phyloP scores from a whole-genome alignment of 352 stramenopile species.

The Globisporangium mamillatum region DNA sequence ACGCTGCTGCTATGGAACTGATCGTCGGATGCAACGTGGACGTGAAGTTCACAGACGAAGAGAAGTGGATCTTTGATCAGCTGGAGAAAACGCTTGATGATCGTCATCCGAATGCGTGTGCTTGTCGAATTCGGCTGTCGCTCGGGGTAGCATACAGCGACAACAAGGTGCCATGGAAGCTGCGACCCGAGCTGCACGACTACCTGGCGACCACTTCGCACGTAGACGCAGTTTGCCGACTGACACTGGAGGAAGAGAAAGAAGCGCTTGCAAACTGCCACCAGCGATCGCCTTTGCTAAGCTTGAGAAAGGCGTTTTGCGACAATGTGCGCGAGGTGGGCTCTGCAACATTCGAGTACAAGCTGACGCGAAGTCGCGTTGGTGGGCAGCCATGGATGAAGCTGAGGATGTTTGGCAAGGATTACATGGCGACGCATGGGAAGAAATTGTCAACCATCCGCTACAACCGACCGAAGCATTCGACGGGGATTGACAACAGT shows the following conservation, averaged over 20 bases:
- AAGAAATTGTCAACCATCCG: conserved; percentile 82
- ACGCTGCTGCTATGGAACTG: conserved; percentile 94
- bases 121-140: conserved; percentile 90
- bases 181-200: conserved; percentile 71
- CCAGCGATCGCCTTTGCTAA: conserved; percentile 62
- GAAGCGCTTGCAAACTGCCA: conserved; percentile 84
- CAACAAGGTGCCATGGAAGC: conserved; percentile 89
- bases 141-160: conserved; percentile 88
- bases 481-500: conserved; percentile 43
- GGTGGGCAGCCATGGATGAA: conserved; percentile 86
- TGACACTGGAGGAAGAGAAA: conserved; percentile 94
- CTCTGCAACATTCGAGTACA: conserved; percentile 48
- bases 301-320: conserved; percentile 67
- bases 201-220: conserved; percentile 90
- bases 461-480: conserved; percentile 80
- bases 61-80: conserved; percentile 97
- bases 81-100: conserved; percentile 94
- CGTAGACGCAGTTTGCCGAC: conserved; percentile 91
- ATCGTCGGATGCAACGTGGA: conserved; percentile 96
- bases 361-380: conserved; percentile 64
- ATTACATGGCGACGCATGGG: conserved; percentile 67
- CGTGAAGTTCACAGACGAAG: conserved; percentile 93
- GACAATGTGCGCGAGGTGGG: conserved; percentile 37
- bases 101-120: conserved; percentile 93
- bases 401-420: conserved; percentile 69